Evolutionary conservation across 176 grass and related monocot genomes (phyloP).

Genomic region (Ampelocalamus luodianensis): DNA sequence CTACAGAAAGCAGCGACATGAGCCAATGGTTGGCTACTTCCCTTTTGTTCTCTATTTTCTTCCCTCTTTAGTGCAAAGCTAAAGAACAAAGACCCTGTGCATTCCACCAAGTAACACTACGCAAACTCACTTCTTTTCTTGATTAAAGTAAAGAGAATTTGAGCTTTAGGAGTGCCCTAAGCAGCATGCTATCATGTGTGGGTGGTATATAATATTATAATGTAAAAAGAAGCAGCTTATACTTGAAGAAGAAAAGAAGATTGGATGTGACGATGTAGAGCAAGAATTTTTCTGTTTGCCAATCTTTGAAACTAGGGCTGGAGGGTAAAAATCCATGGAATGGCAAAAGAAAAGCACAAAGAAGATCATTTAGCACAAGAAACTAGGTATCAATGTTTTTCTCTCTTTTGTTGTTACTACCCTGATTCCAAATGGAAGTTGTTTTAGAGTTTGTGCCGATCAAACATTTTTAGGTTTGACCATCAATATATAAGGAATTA

Average conservation of each 20-base stretch:
- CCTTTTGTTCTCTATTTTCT: conserved; percentile 35
- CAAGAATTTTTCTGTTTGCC: conserved; percentile 35
- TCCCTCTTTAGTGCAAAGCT: conserved; percentile 55
- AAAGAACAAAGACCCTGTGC: conserved; percentile 61
- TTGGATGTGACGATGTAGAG: conserved; percentile 19
- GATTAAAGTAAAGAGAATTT: conserved; percentile 55
- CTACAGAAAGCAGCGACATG: conserved; percentile 46
- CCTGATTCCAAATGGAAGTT: too few relatives aligned
- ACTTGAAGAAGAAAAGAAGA: conserved; percentile 19
- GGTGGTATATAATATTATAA: conserved; percentile 23
- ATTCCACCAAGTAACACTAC: conserved; percentile 38
- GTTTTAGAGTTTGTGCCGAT: too few relatives aligned
- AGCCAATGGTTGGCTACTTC: conserved; percentile 33
- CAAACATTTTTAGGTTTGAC: too few relatives aligned
- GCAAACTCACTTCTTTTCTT: conserved; percentile 42
- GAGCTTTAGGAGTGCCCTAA: conserved; percentile 62
- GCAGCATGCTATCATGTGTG: conserved; percentile 54
- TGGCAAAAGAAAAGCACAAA: conserved; percentile 54
- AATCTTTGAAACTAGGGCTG: conserved; percentile 46
- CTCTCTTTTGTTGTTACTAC: too few relatives aligned
- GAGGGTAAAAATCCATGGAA: conserved; percentile 34
- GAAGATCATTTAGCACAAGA: conserved; percentile 56
- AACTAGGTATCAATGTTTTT: too few relatives aligned
- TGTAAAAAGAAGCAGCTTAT: conserved; percentile 32
- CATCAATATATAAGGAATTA: too few relatives aligned